A percentile compares a stretch with the other conserved stretches of the same genome.
These are phyloP conservation scores for Lupinus albus DNA, from an alignment of 306 rosid species.

Conservation along the genomic window DNA sequence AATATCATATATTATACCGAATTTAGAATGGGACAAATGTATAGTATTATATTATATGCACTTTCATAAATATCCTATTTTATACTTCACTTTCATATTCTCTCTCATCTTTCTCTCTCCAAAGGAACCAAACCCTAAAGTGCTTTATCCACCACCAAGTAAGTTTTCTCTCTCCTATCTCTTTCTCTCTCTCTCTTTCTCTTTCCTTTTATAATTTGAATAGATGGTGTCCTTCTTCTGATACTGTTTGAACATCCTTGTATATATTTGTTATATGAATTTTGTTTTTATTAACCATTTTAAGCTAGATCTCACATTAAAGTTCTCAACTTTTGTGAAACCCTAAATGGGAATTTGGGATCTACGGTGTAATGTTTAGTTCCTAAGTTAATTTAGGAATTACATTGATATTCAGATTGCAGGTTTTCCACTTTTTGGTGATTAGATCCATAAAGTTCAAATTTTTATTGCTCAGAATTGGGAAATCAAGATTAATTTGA, in stretches of 20 bases:
- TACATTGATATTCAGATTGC: constrained; percentile 35
- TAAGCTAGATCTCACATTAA: constrained; percentile 45
- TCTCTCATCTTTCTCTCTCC: constrained; percentile 78
- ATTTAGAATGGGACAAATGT: constrained; percentile 28
- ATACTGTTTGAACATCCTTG: constrained; percentile 53
- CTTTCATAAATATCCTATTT: constrained; percentile 39
- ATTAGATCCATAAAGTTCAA: constrained; percentile 34
- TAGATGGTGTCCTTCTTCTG: constrained; percentile 81
- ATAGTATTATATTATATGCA: constrained; percentile 29
- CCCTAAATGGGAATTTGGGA: constrained; percentile 45
- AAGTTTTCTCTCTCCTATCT: constrained; percentile 82
- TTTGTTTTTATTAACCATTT: constrained; percentile 30
- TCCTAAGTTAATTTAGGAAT: constrained; percentile 44
- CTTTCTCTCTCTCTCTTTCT: constrained; percentile 41
- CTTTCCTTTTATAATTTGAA: constrained; percentile 59
- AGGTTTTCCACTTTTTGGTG: constrained; percentile 44
- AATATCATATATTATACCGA: constrained; percentile 30
- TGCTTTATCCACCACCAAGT: constrained; percentile 97
- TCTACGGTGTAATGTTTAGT: constrained; percentile 41
- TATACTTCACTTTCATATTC: constrained; percentile 37
- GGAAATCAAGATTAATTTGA: constrained; percentile 28
- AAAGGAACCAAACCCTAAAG: constrained; percentile 97
- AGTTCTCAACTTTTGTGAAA: constrained; percentile 34
- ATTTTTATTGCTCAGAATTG: constrained; percentile 24
- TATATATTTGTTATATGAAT: constrained; percentile 42